Conservation (phyloP, 2,329 filamentous ascomycete genomes). For the Xylariaceae sp. region DNA sequence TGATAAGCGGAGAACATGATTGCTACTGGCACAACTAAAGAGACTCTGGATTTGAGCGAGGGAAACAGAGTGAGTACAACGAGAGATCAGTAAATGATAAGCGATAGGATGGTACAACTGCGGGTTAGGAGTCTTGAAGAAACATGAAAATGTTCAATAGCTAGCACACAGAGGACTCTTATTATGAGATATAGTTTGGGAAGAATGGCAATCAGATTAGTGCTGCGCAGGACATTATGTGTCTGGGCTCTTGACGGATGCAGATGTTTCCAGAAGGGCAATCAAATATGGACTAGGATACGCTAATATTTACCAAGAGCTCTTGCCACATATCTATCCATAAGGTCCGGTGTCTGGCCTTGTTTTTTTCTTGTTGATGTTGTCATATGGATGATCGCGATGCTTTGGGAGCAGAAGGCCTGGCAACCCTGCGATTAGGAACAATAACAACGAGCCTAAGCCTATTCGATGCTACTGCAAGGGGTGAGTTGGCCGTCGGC, state of each 20-base stretch:
- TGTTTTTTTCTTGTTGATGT: slow-evolving; percentile 30
- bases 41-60: slow-evolving; percentile 31
- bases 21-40: slow-evolving; percentile 23
- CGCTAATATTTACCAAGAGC: not conserved
- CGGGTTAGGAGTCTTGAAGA: not conserved
- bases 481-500: slow-evolving; percentile 2
- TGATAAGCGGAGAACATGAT: slow-evolving; percentile 32
- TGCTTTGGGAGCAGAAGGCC: slow-evolving; percentile 20
- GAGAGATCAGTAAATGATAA: slow-evolving; percentile 10
- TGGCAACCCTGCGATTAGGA: slow-evolving; percentile 11
- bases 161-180: not conserved
- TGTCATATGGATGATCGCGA: slow-evolving; percentile 30
- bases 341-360: not conserved
- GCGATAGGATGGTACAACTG: not conserved
- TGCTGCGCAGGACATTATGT: no score
- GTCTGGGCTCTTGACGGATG: no score
- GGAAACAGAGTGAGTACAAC: slow-evolving; percentile 30
- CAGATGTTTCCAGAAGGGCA: no score
- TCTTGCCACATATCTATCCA: not conserved
- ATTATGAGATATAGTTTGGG: no score
- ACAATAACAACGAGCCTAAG: not conserved
- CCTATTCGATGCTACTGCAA: slow-evolving; percentile 24
- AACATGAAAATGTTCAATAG: not conserved
- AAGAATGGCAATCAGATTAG: no score
- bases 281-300: no score